These are phyloP conservation scores for Paramecium tetraurelia DNA, from an alignment of 73 alveolate genomes.

Conservation along the genomic window DNA sequence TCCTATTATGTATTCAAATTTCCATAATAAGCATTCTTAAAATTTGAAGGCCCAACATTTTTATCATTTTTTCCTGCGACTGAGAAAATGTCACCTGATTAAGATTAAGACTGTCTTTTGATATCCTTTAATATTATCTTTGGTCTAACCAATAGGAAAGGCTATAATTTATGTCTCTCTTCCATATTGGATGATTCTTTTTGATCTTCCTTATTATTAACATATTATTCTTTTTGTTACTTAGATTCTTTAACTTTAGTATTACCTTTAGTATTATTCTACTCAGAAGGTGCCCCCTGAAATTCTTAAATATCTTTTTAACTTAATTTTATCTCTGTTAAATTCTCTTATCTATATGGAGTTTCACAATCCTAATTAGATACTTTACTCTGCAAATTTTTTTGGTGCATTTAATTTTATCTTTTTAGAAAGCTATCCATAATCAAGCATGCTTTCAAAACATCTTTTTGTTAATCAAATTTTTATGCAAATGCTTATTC, in stretches of 20 bases:
- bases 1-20: neutral
- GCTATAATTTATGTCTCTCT: neutral
- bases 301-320: neutral
- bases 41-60: neutral
- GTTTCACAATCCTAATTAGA: neutral
- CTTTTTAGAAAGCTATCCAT: conserved; percentile 14
- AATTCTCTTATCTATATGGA: neutral
- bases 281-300: neutral
- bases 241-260: neutral
- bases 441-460: neutral
- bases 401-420: neutral
- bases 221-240: neutral
- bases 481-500: neutral
- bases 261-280: neutral
- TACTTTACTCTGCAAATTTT: neutral
- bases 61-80: neutral
- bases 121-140: neutral
- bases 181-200: neutral
- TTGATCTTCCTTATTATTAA: neutral
- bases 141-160: neutral
- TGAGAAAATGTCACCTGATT: neutral
- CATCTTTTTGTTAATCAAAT: neutral
- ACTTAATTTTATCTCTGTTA: neutral
- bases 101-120: neutral
- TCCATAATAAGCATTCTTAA: neutral